Evolutionary conservation across 2,329 filamentous ascomycete species (phyloP).

Genomic region (Cercospora sojina): DNA sequence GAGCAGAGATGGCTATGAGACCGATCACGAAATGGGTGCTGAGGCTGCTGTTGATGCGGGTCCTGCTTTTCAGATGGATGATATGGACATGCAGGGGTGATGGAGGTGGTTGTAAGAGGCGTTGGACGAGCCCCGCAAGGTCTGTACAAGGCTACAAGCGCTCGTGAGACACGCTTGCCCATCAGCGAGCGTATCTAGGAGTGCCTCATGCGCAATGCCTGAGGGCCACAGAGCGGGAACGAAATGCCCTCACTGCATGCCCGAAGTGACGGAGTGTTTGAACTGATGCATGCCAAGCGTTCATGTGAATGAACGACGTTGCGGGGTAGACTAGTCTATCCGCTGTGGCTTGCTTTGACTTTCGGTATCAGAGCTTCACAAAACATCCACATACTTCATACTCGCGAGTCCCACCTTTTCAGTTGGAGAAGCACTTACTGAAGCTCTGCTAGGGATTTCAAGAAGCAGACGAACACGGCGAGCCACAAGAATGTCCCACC

Average conservation of each 20-base stretch:
- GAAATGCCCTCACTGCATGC: too few relatives aligned
- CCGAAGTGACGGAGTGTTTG: too few relatives aligned
- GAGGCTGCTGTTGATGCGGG: background rate
- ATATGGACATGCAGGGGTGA: background rate
- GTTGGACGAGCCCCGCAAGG: background rate
- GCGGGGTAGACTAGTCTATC: too few relatives aligned
- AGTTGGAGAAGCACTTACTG: background rate
- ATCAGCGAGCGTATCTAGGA: background rate
- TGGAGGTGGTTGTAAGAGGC: background rate
- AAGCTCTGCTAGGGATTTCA: too few relatives aligned
- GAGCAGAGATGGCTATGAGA: background rate
- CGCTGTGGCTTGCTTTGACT: constrained; percentile 5
- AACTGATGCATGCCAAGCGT: background rate
- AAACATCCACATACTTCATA: background rate
- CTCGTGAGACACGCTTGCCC: background rate
- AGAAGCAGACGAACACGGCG: background rate
- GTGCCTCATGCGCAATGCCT: too few relatives aligned
- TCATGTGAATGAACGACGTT: background rate
- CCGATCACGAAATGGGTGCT: background rate
- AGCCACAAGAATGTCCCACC: background rate
- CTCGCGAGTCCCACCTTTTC: background rate
- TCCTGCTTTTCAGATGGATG: background rate
- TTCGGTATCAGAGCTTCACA: background rate
- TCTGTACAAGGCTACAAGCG: too few relatives aligned
- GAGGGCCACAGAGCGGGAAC: too few relatives aligned